These are phyloP conservation scores for Protomyces inundatus DNA, from an alignment of 1,139 yeast genomes.

Conservation along the genomic window DNA sequence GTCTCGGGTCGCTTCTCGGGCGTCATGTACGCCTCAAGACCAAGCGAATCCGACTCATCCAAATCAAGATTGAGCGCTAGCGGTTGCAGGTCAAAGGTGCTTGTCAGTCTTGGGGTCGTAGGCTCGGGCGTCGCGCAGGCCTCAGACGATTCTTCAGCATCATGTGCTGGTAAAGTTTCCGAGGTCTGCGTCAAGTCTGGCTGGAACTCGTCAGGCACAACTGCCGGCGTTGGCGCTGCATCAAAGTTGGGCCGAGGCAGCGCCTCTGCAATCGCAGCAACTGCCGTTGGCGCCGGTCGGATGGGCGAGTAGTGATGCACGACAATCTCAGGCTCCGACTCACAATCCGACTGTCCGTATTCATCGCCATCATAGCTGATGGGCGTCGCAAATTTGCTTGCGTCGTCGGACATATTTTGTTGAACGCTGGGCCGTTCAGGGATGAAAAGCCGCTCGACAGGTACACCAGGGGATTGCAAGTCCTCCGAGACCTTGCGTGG, in stretches of 20 bases:
- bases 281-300: background rate
- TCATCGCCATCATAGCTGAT: constrained; percentile 23
- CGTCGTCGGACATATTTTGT: background rate
- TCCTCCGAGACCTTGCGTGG: background rate
- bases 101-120: background rate
- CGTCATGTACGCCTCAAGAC: constrained; percentile 21
- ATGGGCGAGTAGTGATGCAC: constrained; percentile 1
- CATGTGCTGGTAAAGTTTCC: background rate
- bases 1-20: constrained; percentile 22
- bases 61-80: constrained; percentile 1
- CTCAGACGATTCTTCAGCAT: background rate
- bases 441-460: background rate
- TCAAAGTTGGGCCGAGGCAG: background rate
- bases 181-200: constrained; percentile 5
- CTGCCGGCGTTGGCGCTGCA: background rate
- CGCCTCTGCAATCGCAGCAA: background rate
- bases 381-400: background rate
- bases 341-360: constrained; percentile 15
- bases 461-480: background rate
- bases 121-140: background rate
- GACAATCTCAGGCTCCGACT: constrained; percentile 1
- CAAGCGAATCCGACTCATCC: constrained; percentile 4
- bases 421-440: background rate
- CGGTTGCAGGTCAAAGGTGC: constrained; percentile 1
- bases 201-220: background rate